These are phyloP conservation scores for Roridomyces roridus DNA, from an alignment of 768 basidiomycete genomes.

Conservation along the genomic window DNA sequence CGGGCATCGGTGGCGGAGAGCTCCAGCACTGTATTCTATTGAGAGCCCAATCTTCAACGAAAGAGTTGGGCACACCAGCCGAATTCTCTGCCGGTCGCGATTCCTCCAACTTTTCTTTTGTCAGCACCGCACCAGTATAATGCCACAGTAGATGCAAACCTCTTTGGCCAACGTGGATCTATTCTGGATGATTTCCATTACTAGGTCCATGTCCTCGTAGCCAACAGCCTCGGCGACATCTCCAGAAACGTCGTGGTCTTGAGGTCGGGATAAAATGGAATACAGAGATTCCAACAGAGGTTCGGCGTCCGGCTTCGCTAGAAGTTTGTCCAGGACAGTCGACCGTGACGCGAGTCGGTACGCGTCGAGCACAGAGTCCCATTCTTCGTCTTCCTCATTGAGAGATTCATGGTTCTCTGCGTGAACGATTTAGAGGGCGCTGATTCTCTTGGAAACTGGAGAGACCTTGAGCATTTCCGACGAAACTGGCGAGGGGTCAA, in stretches of 20 bases:
- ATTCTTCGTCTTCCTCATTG: conserved; percentile 5
- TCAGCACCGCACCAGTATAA: not conserved
- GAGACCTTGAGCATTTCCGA: conserved; percentile 9
- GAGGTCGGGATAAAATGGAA: conserved; percentile 51
- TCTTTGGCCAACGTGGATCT: conserved; percentile 55
- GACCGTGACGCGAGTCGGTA: conserved; percentile 5
- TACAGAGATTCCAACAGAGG: conserved; percentile 37
- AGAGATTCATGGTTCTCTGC: conserved; percentile 9
- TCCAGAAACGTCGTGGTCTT: conserved; percentile 75
- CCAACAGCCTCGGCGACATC: conserved; percentile 84
- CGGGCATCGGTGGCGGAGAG: conserved; percentile 56
- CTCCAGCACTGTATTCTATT: conserved; percentile 8
- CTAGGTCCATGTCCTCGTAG: conserved; percentile 82
- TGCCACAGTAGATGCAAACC: conserved; percentile 43
- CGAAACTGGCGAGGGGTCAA: conserved; percentile 5
- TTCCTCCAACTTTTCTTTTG: conserved; percentile 13
- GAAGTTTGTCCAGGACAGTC: conserved; percentile 13
- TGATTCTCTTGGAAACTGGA: not conserved
- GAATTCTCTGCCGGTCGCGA: not conserved
- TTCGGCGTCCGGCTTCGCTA: conserved; percentile 32
- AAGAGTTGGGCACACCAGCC: conserved; percentile 1
- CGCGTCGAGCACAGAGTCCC: conserved; percentile 22
- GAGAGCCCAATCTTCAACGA: not conserved
- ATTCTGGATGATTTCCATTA: conserved; percentile 69
- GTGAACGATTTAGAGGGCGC: not conserved